These are phyloP conservation scores for Torulaspora pretoriensis DNA, from an alignment of 1,139 yeast species.

Conservation along the genomic window DNA sequence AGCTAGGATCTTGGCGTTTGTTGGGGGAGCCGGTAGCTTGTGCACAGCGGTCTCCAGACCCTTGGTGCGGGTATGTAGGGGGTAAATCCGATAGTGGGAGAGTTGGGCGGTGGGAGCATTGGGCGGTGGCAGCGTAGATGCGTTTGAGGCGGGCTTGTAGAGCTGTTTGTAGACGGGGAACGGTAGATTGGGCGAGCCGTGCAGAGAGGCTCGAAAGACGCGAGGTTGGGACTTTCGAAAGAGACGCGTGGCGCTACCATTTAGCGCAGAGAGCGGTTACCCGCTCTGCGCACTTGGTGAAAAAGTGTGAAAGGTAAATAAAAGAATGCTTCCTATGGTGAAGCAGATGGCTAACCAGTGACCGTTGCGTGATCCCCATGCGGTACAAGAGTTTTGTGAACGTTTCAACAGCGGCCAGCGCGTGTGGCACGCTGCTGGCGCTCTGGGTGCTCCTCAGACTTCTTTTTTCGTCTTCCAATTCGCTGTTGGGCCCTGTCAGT, in stretches of 20 bases:
- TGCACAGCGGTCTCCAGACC: too few relatives aligned
- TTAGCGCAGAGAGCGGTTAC: background rate
- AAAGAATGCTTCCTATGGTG: background rate
- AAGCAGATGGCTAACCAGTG: constrained; percentile 1
- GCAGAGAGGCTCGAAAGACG: too few relatives aligned
- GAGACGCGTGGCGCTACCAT: background rate
- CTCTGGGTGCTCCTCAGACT: constrained; percentile 22
- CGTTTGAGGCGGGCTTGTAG: too few relatives aligned
- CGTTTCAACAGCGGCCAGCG: constrained; percentile 15
- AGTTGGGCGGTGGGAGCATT: too few relatives aligned
- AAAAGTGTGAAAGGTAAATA: background rate
- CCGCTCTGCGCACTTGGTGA: background rate
- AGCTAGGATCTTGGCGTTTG: too few relatives aligned
- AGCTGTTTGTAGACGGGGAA: too few relatives aligned
- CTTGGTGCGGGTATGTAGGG: too few relatives aligned
- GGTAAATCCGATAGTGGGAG: too few relatives aligned
- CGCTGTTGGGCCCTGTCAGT: constrained; percentile 4
- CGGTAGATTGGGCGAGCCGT: too few relatives aligned
- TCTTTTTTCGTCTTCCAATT: constrained; percentile 10
- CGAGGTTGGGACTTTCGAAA: too few relatives aligned
- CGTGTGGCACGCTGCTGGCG: constrained; percentile 24
- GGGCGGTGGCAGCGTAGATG: too few relatives aligned
- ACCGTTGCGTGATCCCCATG: constrained; percentile 2
- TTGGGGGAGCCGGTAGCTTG: too few relatives aligned
- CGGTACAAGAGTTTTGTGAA: constrained; percentile 7